Evolutionary conservation across 2,329 filamentous ascomycete genomes (phyloP).

Genomic region (Niveomyces coronatus): DNA sequence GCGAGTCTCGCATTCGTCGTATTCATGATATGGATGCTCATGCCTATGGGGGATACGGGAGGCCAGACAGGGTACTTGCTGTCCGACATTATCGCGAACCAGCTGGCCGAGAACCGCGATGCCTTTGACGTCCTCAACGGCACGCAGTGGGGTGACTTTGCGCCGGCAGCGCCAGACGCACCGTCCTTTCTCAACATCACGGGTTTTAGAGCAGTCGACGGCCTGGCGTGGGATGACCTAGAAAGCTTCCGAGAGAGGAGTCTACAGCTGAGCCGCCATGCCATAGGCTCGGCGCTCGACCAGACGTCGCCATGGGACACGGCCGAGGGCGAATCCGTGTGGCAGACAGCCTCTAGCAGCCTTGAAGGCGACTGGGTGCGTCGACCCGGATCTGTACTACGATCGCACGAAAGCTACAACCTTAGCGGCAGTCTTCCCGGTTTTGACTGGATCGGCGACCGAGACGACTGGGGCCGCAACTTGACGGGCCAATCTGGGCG

Average conservation of each 20-base stretch:
- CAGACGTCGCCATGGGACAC: slow-evolving; percentile 23
- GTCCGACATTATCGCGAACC: slow-evolving; percentile 29
- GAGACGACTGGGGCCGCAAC: slow-evolving; percentile 63
- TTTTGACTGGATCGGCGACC: slow-evolving; percentile 51
- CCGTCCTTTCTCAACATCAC: slow-evolving; percentile 57
- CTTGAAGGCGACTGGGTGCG: slow-evolving; percentile 69
- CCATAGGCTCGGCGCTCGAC: slow-evolving; percentile 25
- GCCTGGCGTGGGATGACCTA: slow-evolving; percentile 69
- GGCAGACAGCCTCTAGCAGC: slow-evolving; percentile 69
- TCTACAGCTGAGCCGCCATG: slow-evolving; percentile 47
- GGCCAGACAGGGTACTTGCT: slow-evolving; percentile 20
- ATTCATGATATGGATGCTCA: slow-evolving; percentile 25
- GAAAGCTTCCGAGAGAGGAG: slow-evolving; percentile 55
- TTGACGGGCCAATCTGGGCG: slow-evolving; percentile 63
- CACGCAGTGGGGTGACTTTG: slow-evolving; percentile 51
- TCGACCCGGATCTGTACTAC: slow-evolving; percentile 36
- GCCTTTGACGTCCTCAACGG: slow-evolving; percentile 44
- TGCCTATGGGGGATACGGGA: slow-evolving; percentile 26
- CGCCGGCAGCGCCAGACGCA: slow-evolving; percentile 26
- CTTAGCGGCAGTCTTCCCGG: slow-evolving; percentile 53
- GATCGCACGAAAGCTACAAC: slow-evolving; percentile 45
- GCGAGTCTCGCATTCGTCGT: slow-evolving; percentile 29
- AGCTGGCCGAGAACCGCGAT: slow-evolving; percentile 40
- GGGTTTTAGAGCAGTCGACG: slow-evolving; percentile 64
- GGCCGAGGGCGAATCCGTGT: slow-evolving; percentile 39